phyloP scores from a whole-genome alignment of 352 stramenopile species.

The Phytophthora nicotianae region DNA sequence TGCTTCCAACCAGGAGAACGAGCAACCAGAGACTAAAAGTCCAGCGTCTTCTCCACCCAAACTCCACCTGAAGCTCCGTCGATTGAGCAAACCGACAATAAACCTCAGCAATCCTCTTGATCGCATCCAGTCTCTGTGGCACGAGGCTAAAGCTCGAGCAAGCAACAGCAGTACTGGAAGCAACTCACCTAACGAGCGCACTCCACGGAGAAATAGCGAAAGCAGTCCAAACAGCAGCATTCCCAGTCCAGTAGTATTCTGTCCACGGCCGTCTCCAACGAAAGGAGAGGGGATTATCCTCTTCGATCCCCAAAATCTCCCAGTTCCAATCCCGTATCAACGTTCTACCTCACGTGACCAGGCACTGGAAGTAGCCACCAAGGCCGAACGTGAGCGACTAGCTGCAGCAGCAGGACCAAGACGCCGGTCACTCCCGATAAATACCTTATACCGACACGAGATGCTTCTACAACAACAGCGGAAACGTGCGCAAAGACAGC shows the following conservation, averaged over 20 bases:
- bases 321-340: slow-evolving; percentile 13
- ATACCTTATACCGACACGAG: slow-evolving; percentile 39
- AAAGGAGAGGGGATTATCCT: slow-evolving; percentile 45
- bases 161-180: slow-evolving; percentile 30
- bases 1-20: slow-evolving; percentile 27
- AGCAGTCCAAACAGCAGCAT: slow-evolving; percentile 15
- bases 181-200: slow-evolving; percentile 23
- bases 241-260: slow-evolving; percentile 19
- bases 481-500: slow-evolving; percentile 21
- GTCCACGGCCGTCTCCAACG: slow-evolving; percentile 11
- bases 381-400: slow-evolving; percentile 23
- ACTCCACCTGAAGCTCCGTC: slow-evolving; percentile 32
- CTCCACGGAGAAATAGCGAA: slow-evolving; percentile 7
- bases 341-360: slow-evolving; percentile 30
- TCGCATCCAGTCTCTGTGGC: slow-evolving; percentile 31
- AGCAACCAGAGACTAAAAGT: slow-evolving; percentile 20
- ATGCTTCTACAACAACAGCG: slow-evolving; percentile 32
- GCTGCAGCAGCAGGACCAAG: slow-evolving; percentile 19
- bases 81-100: slow-evolving; percentile 18
- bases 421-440: slow-evolving; percentile 57
- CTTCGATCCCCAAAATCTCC: slow-evolving; percentile 52
- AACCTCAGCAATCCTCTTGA: slow-evolving; percentile 32
- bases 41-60: slow-evolving; percentile 17
- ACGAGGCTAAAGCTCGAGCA: slow-evolving; percentile 27
- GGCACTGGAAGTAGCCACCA: slow-evolving; percentile 13